A percentile compares a stretch with the other conserved stretches of the same genome.
These are phyloP conservation scores for Gilbertella persicaria DNA, from an alignment of 371 early-diverging fungal species.

Conservation along the genomic window DNA sequence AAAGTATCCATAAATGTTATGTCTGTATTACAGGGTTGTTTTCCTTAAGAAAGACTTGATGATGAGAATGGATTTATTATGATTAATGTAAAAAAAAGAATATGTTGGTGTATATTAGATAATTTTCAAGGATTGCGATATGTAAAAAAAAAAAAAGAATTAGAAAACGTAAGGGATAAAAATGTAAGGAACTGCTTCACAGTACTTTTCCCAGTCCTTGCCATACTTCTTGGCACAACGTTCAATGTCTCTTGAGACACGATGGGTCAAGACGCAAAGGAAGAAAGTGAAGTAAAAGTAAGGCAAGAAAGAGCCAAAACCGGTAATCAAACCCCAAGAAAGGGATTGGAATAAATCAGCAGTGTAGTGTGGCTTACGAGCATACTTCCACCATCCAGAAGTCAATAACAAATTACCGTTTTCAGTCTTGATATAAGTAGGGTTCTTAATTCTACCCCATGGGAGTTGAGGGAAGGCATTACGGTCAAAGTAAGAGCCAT, in stretches of 20 bases:
- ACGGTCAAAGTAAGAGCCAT: conserved; percentile 58
- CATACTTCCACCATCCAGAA: conserved; percentile 87
- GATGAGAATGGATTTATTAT: no score
- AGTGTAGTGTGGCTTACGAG: conserved; percentile 85
- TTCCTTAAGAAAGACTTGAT: no score
- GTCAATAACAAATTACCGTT: conserved; percentile 77
- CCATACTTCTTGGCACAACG: conserved; percentile 86
- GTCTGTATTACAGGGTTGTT: no score
- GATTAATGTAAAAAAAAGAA: no score
- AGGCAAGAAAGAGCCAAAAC: conserved; percentile 77
- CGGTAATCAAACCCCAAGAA: conserved; percentile 81
- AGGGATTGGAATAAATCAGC: conserved; percentile 84
- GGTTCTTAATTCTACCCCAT: conserved; percentile 68
- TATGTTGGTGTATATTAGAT: no score
- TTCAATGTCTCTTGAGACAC: conserved; percentile 80
- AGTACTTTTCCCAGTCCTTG: conserved; percentile 85
- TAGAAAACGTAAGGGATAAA: conserved; percentile 70
- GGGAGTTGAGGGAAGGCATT: conserved; percentile 68
- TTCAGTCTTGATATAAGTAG: conserved; percentile 75
- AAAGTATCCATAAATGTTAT: no score
- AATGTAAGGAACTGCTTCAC: conserved; percentile 72
- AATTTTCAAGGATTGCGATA: no score
- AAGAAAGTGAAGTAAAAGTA: conserved; percentile 90
- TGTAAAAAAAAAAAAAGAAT: not conserved
- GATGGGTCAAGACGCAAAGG: conserved; percentile 76